Conservation (phyloP, 805 yeast genomes). For the Candida sithepensis region DNA sequence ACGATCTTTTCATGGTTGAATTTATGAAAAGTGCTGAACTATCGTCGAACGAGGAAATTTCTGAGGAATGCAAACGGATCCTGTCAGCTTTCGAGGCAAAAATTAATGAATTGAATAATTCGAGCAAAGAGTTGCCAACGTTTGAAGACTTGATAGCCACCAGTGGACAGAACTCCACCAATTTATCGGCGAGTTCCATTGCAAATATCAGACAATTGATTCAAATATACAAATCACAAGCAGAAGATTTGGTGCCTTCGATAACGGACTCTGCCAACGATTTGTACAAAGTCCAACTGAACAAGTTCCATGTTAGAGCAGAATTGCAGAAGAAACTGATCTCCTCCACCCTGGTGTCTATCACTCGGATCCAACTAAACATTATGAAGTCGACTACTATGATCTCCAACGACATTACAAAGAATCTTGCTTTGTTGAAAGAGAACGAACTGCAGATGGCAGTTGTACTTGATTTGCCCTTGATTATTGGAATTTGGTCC, state of each 20-base stretch:
- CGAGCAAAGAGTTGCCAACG: slow-evolving; percentile 24
- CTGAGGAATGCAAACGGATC: slow-evolving; percentile 18
- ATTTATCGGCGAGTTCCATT: slow-evolving; percentile 22
- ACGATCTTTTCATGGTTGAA: slow-evolving; percentile 40
- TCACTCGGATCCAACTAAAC: slow-evolving; percentile 37
- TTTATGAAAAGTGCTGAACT: slow-evolving; percentile 21
- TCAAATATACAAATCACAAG: slow-evolving; percentile 19
- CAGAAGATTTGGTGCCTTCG: slow-evolving; percentile 23
- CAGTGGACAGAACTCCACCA: slow-evolving; percentile 24
- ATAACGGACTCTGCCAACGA: slow-evolving; percentile 32
- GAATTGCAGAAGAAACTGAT: slow-evolving; percentile 33
- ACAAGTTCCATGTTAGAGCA: slow-evolving; percentile 31
- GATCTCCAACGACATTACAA: slow-evolving; percentile 31
- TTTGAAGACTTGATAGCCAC: slow-evolving; percentile 31
- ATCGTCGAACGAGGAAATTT: slow-evolving; percentile 9
- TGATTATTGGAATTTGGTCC: slow-evolving; percentile 65
- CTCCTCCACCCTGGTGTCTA: slow-evolving; percentile 29
- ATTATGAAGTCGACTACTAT: slow-evolving; percentile 31
- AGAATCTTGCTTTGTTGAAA: slow-evolving; percentile 29
- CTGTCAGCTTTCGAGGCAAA: slow-evolving; percentile 20
- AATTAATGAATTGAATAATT: slow-evolving; percentile 20
- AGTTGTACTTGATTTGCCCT: slow-evolving; percentile 60
- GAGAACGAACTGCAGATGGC: slow-evolving; percentile 30
- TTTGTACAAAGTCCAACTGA: slow-evolving; percentile 36
- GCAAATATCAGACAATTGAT: slow-evolving; percentile 21